These are phyloP conservation scores for Pleurotus cornucopiae DNA, from an alignment of 768 basidiomycete genomes.

Conservation along the genomic window DNA sequence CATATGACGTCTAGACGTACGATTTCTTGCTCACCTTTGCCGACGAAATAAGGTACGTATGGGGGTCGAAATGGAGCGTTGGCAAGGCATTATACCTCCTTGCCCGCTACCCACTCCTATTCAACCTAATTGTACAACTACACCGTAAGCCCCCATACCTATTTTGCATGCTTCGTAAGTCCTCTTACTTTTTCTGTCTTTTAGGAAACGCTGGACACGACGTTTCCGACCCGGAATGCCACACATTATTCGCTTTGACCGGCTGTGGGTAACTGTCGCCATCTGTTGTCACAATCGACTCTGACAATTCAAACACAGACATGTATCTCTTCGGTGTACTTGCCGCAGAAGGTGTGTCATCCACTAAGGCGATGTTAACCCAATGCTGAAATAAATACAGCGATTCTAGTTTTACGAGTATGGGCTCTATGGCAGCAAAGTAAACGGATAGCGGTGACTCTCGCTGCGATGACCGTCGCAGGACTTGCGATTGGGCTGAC, in stretches of 20 bases:
- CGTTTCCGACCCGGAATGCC: slow-evolving; percentile 1
- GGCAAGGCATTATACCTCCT: slow-evolving; percentile 7
- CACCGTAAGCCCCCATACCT: not conserved
- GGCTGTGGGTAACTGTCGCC: not conserved
- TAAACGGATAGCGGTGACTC: not conserved
- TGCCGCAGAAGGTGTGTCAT: not conserved
- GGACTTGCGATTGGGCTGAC: not conserved
- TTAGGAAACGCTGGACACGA: slow-evolving; percentile 1
- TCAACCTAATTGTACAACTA: not conserved
- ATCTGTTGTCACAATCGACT: not conserved
- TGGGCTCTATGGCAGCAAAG: slow-evolving; percentile 4
- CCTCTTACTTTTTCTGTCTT: not conserved
- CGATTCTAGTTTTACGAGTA: not conserved
- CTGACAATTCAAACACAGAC: not conserved
- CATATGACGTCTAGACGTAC: not conserved
- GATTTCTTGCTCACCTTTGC: not conserved
- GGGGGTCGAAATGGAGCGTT: slow-evolving; percentile 1
- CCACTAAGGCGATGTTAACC: not conserved
- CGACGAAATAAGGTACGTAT: slow-evolving; percentile 2
- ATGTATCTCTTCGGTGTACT: slow-evolving; percentile 6
- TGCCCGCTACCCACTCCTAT: not conserved
- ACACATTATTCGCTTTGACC: not conserved
- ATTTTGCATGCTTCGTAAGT: not conserved
- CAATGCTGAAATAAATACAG: not conserved
- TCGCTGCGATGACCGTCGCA: not conserved